Conservation (phyloP, 2,329 filamentous ascomycete species). For the Ophiobolus disseminans region DNA sequence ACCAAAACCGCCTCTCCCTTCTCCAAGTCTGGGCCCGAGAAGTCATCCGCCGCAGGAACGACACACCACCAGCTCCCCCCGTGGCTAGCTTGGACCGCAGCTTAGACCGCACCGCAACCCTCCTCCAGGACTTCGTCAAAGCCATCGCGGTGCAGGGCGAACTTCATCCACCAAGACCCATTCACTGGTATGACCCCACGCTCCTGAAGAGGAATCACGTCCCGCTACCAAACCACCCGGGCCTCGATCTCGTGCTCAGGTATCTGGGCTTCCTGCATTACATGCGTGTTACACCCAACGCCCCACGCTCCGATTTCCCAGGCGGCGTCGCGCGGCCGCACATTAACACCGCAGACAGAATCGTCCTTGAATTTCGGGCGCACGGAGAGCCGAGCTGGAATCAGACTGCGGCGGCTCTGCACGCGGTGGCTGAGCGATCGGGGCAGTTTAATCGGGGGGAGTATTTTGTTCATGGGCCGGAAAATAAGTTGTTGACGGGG, state of each 20-base stretch:
- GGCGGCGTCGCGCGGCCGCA: neutral
- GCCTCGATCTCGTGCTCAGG: neutral
- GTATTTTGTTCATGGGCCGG: neutral
- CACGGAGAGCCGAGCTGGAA: neutral
- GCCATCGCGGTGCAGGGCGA: neutral
- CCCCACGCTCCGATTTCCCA: neutral
- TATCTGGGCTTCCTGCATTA: neutral
- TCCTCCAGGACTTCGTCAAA: neutral
- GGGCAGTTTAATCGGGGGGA: neutral
- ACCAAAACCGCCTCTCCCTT: constrained; percentile 12
- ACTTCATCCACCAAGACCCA: neutral
- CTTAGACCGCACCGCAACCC: too few relatives aligned
- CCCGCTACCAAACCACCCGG: neutral
- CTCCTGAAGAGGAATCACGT: neutral
- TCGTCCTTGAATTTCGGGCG: neutral
- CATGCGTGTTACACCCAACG: neutral
- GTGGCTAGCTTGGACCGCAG: too few relatives aligned
- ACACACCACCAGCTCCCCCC: too few relatives aligned
- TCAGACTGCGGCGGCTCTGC: neutral
- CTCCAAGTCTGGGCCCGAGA: constrained; percentile 29
- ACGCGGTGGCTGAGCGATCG: neutral
- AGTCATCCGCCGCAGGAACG: constrained; percentile 9
- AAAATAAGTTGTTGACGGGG: too few relatives aligned
- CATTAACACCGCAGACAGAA: neutral
- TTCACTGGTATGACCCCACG: neutral